Percentiles rank a stretch among this genome's conserved stretches.
Evolutionary conservation across 768 basidiomycete species (phyloP).

Genomic region (Punctularia strigosozonata): DNA sequence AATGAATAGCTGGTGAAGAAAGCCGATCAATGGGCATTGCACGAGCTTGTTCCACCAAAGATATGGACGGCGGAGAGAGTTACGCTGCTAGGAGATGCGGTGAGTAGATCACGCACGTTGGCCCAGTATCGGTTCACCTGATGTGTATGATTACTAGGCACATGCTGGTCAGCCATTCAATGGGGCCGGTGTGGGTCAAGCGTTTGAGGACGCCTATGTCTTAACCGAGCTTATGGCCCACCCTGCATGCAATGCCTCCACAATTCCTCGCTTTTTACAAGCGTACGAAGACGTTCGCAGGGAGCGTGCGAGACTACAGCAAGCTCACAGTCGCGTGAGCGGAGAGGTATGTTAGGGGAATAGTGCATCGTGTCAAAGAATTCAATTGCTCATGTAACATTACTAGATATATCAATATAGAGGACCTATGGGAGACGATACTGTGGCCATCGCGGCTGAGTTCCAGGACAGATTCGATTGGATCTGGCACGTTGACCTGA

Average conservation of each 20-base stretch:
- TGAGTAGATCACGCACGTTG: no score
- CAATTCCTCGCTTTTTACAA: background rate
- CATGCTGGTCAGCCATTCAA: background rate
- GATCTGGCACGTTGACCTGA: background rate
- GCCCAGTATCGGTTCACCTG: no score
- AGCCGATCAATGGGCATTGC: background rate
- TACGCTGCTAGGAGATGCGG: background rate
- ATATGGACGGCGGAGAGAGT: background rate
- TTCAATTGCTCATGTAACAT: no score
- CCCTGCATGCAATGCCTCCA: background rate
- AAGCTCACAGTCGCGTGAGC: background rate
- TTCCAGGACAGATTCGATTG: background rate
- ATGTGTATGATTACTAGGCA: no score
- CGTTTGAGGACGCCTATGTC: background rate
- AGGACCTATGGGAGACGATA: background rate
- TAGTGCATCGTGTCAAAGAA: no score
- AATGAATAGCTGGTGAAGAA: background rate
- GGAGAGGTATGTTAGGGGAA: background rate
- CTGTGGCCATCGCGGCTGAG: background rate
- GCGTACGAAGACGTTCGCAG: background rate
- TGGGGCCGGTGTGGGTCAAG: slow-evolving; percentile 1
- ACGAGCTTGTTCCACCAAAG: background rate
- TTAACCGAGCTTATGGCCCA: background rate
- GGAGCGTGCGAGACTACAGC: background rate
- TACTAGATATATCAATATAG: background rate